These are phyloP conservation scores for Macrolepiota fuliginosa DNA, from an alignment of 768 basidiomycete species.

Conservation along the genomic window DNA sequence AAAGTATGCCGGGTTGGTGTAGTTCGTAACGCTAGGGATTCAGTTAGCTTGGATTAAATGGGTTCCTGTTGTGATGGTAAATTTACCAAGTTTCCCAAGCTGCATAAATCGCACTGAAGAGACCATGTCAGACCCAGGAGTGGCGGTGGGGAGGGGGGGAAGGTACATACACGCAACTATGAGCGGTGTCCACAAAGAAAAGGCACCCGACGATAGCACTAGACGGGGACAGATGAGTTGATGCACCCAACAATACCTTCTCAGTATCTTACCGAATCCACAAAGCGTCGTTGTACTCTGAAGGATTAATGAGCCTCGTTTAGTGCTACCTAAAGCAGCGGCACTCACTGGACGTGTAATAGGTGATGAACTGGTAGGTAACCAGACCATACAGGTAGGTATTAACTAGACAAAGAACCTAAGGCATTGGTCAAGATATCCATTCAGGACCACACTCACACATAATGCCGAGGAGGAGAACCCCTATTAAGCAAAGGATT, in stretches of 20 bases:
- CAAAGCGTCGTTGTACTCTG: conserved; percentile 20
- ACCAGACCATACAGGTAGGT: conserved; percentile 24
- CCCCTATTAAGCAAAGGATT: conserved; percentile 11
- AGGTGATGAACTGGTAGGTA: conserved; percentile 18
- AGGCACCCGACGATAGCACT: conserved; percentile 15
- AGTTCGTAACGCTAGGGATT: conserved; percentile 15
- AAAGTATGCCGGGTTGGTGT: conserved; percentile 13
- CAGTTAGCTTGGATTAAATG: conserved; percentile 1
- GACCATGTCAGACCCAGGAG: not conserved
- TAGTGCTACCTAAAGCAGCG: not conserved
- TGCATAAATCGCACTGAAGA: conserved; percentile 24
- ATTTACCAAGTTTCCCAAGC: conserved; percentile 13
- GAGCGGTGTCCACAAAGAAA: conserved; percentile 17
- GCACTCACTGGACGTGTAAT: conserved; percentile 17
- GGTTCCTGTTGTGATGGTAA: not conserved
- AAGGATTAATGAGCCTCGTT: not conserved
- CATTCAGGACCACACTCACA: conserved; percentile 11
- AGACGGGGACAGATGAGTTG: too few relatives aligned
- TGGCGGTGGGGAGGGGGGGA: conserved; percentile 2
- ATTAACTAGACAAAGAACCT: conserved; percentile 17
- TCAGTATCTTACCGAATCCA: conserved; percentile 16
- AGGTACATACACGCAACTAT: conserved; percentile 23
- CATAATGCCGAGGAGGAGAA: conserved; percentile 20
- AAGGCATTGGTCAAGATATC: not conserved
- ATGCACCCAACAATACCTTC: too few relatives aligned